Percentiles rank a stretch among this genome's conserved stretches.
Evolutionary conservation across 768 basidiomycete species (phyloP).

Genomic region (Lactarius deliciosus): DNA sequence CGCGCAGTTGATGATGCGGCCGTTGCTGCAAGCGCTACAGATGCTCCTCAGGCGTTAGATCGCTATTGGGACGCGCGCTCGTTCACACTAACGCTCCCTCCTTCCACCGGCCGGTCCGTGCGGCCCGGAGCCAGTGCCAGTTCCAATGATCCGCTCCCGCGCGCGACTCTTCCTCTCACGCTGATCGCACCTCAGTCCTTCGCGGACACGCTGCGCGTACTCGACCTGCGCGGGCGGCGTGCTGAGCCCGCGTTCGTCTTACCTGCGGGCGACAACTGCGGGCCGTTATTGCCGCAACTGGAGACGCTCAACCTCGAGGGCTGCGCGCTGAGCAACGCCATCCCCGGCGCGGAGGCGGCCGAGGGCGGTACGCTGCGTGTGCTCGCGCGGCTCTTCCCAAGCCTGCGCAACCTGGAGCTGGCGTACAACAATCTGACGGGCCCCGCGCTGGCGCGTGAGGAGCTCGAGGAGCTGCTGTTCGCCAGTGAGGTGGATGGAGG

Average conservation of each 20-base stretch:
- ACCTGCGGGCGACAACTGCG: constrained; percentile 33
- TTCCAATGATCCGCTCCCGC: constrained; percentile 19
- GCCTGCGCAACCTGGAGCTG: constrained; percentile 64
- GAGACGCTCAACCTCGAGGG: constrained; percentile 77
- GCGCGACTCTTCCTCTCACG: constrained; percentile 25
- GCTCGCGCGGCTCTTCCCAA: constrained; percentile 67
- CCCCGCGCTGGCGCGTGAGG: constrained; percentile 48
- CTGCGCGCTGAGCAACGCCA: constrained; percentile 64
- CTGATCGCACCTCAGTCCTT: constrained; percentile 27
- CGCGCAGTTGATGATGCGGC: not conserved
- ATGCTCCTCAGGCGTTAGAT: constrained; percentile 16
- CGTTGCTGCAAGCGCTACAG: constrained; percentile 27
- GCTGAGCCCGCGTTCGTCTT: constrained; percentile 69
- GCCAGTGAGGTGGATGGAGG: not conserved
- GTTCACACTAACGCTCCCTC: constrained; percentile 24
- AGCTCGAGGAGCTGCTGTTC: constrained; percentile 53
- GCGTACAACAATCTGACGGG: constrained; percentile 72
- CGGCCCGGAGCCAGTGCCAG: not conserved
- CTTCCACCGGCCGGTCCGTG: constrained; percentile 18
- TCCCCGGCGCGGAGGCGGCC: constrained; percentile 44
- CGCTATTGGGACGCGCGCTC: constrained; percentile 26
- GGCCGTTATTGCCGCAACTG: constrained; percentile 56
- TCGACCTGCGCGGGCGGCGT: constrained; percentile 63
- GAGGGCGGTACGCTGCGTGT: constrained; percentile 57
- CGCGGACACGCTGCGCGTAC: constrained; percentile 36